Percentiles rank a stretch among this genome's conserved stretches.
Conservation (phyloP, 768 basidiomycete species). For the Naganishia kalamii region DNA sequence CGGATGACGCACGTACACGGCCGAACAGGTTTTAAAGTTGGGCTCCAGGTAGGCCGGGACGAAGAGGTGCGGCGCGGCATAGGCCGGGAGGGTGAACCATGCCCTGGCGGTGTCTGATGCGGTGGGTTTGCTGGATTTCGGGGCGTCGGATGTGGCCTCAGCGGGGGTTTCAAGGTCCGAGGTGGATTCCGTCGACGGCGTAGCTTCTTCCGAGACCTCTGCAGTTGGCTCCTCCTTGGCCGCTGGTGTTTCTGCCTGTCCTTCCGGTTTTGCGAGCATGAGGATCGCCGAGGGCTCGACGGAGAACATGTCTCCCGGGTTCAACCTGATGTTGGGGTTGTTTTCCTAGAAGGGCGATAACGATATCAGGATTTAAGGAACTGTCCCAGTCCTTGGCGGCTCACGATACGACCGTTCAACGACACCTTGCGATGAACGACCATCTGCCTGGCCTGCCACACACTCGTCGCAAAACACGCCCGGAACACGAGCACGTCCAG, state of each 20-base stretch:
- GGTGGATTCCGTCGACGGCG: constrained; percentile 14
- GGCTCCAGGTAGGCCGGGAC: constrained; percentile 84
- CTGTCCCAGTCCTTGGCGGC: constrained; percentile 30
- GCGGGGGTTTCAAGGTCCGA: constrained; percentile 9
- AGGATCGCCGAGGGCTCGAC: constrained; percentile 75
- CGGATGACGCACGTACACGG: constrained; percentile 88
- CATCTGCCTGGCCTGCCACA: constrained; percentile 79
- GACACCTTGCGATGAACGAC: constrained; percentile 80
- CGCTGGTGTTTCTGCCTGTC: constrained; percentile 14
- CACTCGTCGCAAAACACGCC: constrained; percentile 76
- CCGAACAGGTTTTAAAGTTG: constrained; percentile 80
- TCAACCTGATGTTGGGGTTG: constrained; percentile 76
- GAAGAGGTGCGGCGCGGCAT: constrained; percentile 85
- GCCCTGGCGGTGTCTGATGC: constrained; percentile 20
- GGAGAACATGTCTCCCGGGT: constrained; percentile 89
- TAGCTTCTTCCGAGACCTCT: constrained; percentile 32
- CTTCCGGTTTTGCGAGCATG: constrained; percentile 52
- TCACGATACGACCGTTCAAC: constrained; percentile 82
- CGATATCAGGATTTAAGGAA: neutral
- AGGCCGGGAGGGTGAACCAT: constrained; percentile 77
- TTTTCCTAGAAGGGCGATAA: constrained; percentile 56
- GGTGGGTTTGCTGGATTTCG: constrained; percentile 19
- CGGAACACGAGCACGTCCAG: constrained; percentile 89
- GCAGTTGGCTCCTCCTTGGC: constrained; percentile 21
- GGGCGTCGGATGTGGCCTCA: neutral